These are phyloP conservation scores for Nitzschia sp. DNA, from an alignment of 108 stramenopile genomes.

Conservation along the genomic window DNA sequence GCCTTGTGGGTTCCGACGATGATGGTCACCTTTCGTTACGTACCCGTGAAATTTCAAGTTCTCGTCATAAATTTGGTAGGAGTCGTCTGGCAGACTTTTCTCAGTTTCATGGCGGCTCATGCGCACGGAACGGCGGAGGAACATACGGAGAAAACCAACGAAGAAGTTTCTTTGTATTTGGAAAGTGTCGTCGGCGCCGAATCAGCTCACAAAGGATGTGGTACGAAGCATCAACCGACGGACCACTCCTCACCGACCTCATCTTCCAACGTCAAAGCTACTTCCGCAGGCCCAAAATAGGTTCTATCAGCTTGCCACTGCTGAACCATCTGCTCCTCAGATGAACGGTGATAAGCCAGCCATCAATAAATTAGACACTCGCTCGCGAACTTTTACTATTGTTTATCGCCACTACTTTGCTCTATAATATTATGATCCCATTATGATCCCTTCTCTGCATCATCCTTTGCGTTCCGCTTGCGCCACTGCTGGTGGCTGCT, in stretches of 20 bases:
- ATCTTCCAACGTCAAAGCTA: neutral
- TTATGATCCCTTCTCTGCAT: no score
- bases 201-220: neutral
- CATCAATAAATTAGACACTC: no score
- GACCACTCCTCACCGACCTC: neutral
- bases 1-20: constrained; percentile 82
- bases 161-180: neutral
- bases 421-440: no score
- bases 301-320: no score
- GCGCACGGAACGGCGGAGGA: constrained; percentile 20
- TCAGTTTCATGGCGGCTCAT: constrained; percentile 52
- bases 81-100: constrained; percentile 88
- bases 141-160: neutral
- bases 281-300: neutral
- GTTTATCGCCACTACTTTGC: no score
- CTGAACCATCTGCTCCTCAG: no score
- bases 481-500: no score
- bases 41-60: constrained; percentile 82
- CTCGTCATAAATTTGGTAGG: constrained; percentile 77
- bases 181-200: constrained; percentile 12
- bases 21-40: constrained; percentile 75
- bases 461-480: no score
- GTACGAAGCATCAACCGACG: neutral
- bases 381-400: no score
- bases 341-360: no score